Evolutionary conservation across 2,329 filamentous ascomycete species (phyloP).

Genomic region (Reticulascus tulasneorum): DNA sequence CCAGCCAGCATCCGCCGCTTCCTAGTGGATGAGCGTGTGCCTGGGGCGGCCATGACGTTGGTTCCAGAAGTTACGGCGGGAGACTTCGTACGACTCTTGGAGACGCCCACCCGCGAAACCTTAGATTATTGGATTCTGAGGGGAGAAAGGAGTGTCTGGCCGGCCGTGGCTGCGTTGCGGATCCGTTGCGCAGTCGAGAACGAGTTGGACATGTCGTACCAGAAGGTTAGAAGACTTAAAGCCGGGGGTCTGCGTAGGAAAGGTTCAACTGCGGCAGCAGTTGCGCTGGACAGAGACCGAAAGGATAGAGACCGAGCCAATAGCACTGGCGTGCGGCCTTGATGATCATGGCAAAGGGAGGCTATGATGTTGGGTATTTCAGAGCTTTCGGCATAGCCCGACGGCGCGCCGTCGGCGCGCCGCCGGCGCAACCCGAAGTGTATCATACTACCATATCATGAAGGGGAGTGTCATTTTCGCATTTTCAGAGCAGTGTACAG

Average conservation of each 20-base stretch:
- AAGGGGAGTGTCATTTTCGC: no score
- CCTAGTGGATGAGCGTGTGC: constrained; percentile 77
- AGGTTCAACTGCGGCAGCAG: constrained; percentile 21
- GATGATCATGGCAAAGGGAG: no score
- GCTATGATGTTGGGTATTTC: no score
- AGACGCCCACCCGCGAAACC: constrained; percentile 71
- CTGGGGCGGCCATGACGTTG: constrained; percentile 72
- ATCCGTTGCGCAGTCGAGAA: constrained; percentile 83
- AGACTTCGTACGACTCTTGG: constrained; percentile 77
- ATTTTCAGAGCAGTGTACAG: no score
- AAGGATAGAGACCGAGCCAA: constrained; percentile 15
- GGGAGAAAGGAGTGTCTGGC: constrained; percentile 89
- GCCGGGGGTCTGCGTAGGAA: constrained; percentile 47
- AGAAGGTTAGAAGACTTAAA: constrained; percentile 65
- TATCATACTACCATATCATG: no score
- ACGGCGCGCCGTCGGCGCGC: no score
- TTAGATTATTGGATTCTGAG: constrained; percentile 81
- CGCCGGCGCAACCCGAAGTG: no score
- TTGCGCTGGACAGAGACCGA: constrained; percentile 12
- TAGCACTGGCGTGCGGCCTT: constrained; percentile 17
- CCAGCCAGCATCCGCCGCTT: constrained; percentile 69
- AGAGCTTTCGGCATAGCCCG: no score
- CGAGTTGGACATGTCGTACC: constrained; percentile 81
- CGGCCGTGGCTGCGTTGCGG: constrained; percentile 75
- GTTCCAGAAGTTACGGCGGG: constrained; percentile 71